phyloP scores from a whole-genome alignment of 1,284 basidiomycete genomes.

The Phenoliferia sp. region DNA sequence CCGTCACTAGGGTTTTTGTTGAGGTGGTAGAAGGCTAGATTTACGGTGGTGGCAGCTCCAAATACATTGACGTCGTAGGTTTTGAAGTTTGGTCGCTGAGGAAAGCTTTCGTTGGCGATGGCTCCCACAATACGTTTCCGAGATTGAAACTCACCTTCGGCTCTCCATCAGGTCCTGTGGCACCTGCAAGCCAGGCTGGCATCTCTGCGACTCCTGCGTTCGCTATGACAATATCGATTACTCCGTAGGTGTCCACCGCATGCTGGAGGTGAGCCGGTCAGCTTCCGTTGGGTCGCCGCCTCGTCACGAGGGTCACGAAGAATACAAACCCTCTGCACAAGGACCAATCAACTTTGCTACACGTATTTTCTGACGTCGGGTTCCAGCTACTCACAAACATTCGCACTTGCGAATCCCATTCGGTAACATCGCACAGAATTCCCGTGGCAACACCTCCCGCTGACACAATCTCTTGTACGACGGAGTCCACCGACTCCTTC shows the following conservation, averaged over 20 bases:
- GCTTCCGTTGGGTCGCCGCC: too few species aligned
- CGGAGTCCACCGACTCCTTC: constrained; percentile 44
- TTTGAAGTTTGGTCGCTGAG: constrained; percentile 46
- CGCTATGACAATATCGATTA: constrained; percentile 46
- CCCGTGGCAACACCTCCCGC: constrained; percentile 52
- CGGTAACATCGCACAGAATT: constrained; percentile 52
- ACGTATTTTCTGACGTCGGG: constrained; percentile 35
- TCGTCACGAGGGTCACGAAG: too few species aligned
- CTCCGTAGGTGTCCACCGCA: constrained; percentile 40
- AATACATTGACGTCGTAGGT: constrained; percentile 55
- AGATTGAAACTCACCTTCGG: not conserved
- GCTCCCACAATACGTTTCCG: not conserved
- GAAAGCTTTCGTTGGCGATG: not conserved
- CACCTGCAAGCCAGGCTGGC: constrained; percentile 38
- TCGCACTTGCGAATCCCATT: constrained; percentile 54
- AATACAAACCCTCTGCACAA: too few species aligned
- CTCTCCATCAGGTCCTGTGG: constrained; percentile 19
- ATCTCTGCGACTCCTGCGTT: constrained; percentile 56
- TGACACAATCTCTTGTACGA: constrained; percentile 47
- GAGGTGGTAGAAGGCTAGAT: constrained; percentile 24
- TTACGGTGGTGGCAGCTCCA: constrained; percentile 49
- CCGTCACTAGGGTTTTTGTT: constrained; percentile 11
- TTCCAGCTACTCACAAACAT: constrained; percentile 52
- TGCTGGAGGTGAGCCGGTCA: too few species aligned
- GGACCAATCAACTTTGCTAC: too few species aligned